Evolutionary conservation across 2,329 filamentous ascomycete genomes (phyloP), one percentile per base, ranked within the genome.

Genomic region (Trichophyton mentagrophytes): DNA sequence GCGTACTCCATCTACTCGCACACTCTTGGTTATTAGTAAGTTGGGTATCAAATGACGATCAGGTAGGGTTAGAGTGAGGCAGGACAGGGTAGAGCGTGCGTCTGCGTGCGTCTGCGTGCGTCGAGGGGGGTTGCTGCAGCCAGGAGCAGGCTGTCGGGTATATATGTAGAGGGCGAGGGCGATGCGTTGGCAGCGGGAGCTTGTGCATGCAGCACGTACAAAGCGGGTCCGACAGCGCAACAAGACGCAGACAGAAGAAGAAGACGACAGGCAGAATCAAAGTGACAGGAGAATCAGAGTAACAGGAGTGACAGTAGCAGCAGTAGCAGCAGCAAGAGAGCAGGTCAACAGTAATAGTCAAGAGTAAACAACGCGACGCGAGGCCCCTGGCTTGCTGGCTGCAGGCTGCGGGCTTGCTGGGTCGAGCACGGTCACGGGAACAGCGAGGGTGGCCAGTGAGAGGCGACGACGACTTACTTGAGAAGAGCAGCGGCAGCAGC

Each of bases 171-270:
- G 33, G 33, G 33, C 33, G 33, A 36, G 8, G 15, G 33, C n/a
- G 49, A 62, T 64, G 62, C 62, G 62, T 64, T 64, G 62, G 62
- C 62, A 64, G 60, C 44, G 46, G 46, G 20, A 49, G 46, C 46
- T 49, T 49, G 46, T 49, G 44, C 46, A 49, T 49, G 44, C 44
- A 47, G 44, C 51, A 55, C 25, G 51, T 30, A 55, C 25, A n/a
- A 36, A 25, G 15, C n/a, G 17, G 36, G 15, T n/a, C 15, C 15
- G 5, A 36, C 8, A n/a, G 13, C 17, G 5, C 25, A 56, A n/a
- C 4, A 33, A n/a, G 27, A 51, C 15, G 3, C 8, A 9, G n/a
- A 56, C 9, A 36, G 30, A n/a, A n/a, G 30, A 4, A 9, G 17
- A 2, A 17, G 15, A 13, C n/a, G n/a, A 17, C 6, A 42, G 13